Base-by-base conservation (phyloP, 2,329 filamentous ascomycete genomes). In the Colletotrichum somersetense region DNA sequence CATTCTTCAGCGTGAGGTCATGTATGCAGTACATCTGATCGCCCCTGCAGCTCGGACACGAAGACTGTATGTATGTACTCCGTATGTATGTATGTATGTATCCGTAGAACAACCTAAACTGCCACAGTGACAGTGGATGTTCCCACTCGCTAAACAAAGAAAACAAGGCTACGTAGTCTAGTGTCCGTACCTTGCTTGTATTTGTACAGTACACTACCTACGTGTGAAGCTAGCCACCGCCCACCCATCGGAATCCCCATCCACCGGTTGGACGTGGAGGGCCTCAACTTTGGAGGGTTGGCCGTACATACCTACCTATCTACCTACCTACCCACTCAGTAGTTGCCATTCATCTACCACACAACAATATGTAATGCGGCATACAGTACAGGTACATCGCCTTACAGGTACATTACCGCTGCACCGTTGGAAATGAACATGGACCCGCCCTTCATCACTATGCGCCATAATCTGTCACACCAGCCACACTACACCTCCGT, bases 1-100 rank as follows among this genome's bases (percentile, higher is more conserved):
- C 48, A 33, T 72, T 65, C 66, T 70, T 72, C 70, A 65, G 66
- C 66, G 55, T 62, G 55, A 72, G 69, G 66, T 69, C 59, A 65
- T 72, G 59, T 72, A 65, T 50, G 59, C 58, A 61, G 65, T 69
- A 72, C 69, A 72, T 65, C 66, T 30, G 46, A 40, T 63, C 53
- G 69, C 48, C 69, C 66, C 40, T 72, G 69, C 66, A 56, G 67
- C 55, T 65, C 55, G 64, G 66, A 72, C 70, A 70, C 55, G 59
- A 61, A 46, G 48, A 62, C 55, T 70, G 61, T 30, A 30, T 70
- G 61, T 30, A 30, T 30, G 3, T 30, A 30, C 4, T 26, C 1
- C 4, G 30, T 30, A 30, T 30, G 30, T 30, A 30, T 30, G 30
- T n/a, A n/a, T n/a, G 30, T 30, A 30, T 30, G 30, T 30, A 30